These are phyloP conservation scores for Balakata baccata DNA, from an alignment of 345 rosid species.

Conservation along the genomic window DNA sequence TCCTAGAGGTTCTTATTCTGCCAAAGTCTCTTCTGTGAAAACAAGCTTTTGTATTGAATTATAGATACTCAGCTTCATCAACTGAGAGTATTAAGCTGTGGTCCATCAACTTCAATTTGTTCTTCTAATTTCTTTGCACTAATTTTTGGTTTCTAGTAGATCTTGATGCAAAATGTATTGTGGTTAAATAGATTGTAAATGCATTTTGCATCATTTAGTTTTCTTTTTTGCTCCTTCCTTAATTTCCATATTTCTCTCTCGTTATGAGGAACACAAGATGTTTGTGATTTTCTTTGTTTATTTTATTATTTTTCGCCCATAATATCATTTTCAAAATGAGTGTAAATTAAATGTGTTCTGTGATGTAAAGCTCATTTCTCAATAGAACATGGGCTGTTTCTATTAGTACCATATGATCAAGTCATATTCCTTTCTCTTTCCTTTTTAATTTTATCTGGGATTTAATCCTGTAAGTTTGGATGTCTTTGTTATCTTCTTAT, in stretches of 20 bases:
- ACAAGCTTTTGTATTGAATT: no score
- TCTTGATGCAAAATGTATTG: not conserved
- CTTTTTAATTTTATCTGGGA: constrained; percentile 10
- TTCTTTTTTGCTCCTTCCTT: not conserved
- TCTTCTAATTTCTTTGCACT: not conserved
- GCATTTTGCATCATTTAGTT: not conserved
- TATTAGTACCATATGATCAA: not conserved
- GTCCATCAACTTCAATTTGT: not conserved
- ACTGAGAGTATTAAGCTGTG: not conserved
- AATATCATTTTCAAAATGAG: not conserved
- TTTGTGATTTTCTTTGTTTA: not conserved
- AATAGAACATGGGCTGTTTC: not conserved
- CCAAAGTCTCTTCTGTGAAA: no score
- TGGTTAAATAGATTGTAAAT: not conserved
- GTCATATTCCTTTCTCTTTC: constrained; percentile 1
- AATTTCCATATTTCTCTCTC: not conserved
- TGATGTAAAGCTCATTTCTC: not conserved
- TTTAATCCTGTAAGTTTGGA: not conserved
- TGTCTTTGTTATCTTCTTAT: constrained; percentile 2
- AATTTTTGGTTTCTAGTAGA: not conserved
- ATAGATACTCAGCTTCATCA: not conserved
- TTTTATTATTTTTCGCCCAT: not conserved
- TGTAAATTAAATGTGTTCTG: not conserved
- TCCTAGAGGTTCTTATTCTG: not conserved
- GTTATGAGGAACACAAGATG: not conserved